A percentile compares a stretch with the other conserved stretches of the same genome.
phyloP scores from a whole-genome alignment of 2,329 filamentous ascomycete species.

The Alternaria ventricosa region DNA sequence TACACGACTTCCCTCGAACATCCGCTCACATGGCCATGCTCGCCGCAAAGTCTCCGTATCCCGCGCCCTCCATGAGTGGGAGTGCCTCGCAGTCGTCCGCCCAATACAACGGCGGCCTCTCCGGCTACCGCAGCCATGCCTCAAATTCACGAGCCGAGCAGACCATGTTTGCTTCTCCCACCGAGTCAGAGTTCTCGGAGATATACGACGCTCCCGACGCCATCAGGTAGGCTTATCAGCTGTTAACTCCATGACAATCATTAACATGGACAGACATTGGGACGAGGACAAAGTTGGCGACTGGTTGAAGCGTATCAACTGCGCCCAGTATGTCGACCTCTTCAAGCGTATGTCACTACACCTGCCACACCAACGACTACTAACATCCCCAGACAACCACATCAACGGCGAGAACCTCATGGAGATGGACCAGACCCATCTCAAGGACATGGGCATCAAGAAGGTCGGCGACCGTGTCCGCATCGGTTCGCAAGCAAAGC shows the following conservation, averaged over 20 bases:
- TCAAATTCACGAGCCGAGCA: constrained; percentile 53
- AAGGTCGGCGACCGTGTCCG: constrained; percentile 96
- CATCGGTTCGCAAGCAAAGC: constrained; percentile 63
- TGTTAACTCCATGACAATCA: not conserved
- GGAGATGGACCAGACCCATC: constrained; percentile 93
- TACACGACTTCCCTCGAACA: too few species aligned
- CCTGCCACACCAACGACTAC: not conserved
- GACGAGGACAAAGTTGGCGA: constrained; percentile 90
- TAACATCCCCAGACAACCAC: constrained; percentile 70
- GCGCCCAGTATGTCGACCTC: constrained; percentile 88
- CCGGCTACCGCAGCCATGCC: constrained; percentile 46
- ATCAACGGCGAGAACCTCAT: constrained; percentile 97
- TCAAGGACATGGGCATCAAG: constrained; percentile 98
- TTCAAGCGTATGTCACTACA: constrained; percentile 66
- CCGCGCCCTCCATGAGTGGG: constrained; percentile 58
- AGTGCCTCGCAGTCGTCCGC: constrained; percentile 38
- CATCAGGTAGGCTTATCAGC: constrained; percentile 44
- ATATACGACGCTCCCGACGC: constrained; percentile 72
- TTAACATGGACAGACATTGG: constrained; percentile 65
- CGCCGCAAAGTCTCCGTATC: constrained; percentile 75
- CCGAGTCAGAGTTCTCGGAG: constrained; percentile 91
- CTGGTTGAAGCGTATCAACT: constrained; percentile 90
- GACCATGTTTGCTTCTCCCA: constrained; percentile 75
- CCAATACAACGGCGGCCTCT: constrained; percentile 44
- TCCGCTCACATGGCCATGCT: constrained; percentile 71